These are phyloP conservation scores for Trichoderma sp. DNA, from an alignment of 2,329 filamentous ascomycete species.

Conservation along the genomic window DNA sequence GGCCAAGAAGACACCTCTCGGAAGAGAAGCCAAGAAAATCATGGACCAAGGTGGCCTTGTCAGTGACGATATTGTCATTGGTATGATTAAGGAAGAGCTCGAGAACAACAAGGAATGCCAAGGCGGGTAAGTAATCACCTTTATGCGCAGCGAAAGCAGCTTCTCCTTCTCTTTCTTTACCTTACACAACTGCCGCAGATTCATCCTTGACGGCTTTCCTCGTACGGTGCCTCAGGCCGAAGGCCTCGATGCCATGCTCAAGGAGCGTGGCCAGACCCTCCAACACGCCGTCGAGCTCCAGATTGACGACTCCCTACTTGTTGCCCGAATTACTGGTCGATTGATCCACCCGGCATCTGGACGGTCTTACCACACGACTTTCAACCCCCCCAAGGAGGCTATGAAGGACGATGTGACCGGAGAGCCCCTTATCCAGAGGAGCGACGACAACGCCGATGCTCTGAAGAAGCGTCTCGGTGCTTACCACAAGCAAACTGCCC, in stretches of 20 bases:
- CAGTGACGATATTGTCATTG: constrained; percentile 98
- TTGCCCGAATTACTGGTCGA: constrained; percentile 93
- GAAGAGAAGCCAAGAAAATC: constrained; percentile 98
- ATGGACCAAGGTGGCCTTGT: constrained; percentile 98
- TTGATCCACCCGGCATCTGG: constrained; percentile 94
- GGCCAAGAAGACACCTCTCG: constrained; percentile 92
- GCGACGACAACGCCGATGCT: constrained; percentile 94
- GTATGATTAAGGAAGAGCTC: constrained; percentile 98
- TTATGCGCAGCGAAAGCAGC: background rate
- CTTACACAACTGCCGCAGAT: constrained; percentile 52
- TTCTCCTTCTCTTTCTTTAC: constrained; percentile 22
- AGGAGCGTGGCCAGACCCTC: constrained; percentile 72
- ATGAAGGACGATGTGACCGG: constrained; percentile 98
- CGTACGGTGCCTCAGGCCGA: constrained; percentile 94
- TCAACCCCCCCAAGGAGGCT: constrained; percentile 90
- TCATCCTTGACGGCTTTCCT: constrained; percentile 98
- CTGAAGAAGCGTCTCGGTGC: constrained; percentile 91
- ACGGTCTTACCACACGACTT: constrained; percentile 95
- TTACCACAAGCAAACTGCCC: constrained; percentile 90
- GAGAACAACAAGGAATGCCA: constrained; percentile 93
- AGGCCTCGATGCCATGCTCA: constrained; percentile 90
- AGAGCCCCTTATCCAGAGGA: constrained; percentile 93
- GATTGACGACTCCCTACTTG: constrained; percentile 91
- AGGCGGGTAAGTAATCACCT: constrained; percentile 66
- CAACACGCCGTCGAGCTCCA: constrained; percentile 95